These are phyloP conservation scores for Incumbomyces delicatus DNA, from an alignment of 2,329 filamentous ascomycete species.

Conservation along the genomic window DNA sequence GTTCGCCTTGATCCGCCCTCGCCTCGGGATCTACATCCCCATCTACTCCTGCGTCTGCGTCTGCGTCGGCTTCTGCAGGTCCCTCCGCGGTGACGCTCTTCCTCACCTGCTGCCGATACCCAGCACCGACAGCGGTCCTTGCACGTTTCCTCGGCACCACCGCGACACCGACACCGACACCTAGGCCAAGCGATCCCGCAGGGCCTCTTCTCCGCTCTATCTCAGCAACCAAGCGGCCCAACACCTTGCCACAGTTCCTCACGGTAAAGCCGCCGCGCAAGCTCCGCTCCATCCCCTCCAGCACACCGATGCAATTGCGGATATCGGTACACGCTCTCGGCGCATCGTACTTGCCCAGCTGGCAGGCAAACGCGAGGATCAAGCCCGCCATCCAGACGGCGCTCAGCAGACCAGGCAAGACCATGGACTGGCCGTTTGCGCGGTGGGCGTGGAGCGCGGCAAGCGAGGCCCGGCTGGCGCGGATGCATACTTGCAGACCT, in stretches of 20 bases:
- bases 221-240: constrained; percentile 26
- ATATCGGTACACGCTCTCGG: constrained; percentile 30
- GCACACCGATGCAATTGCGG: constrained; percentile 24
- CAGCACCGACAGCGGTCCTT: too few relatives aligned
- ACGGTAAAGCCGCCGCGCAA: constrained; percentile 28
- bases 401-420: constrained; percentile 31
- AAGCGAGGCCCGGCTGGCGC: constrained; percentile 30
- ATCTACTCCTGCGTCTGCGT: too few relatives aligned
- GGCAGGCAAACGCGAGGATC: constrained; percentile 33
- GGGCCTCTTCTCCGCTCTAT: constrained; percentile 21
- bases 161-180: too few relatives aligned
- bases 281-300: constrained; percentile 28
- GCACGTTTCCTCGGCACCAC: too few relatives aligned
- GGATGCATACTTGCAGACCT: constrained; percentile 32
- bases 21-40: too few relatives aligned
- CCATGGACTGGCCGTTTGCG: constrained; percentile 26
- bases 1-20: neutral
- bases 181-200: too few relatives aligned
- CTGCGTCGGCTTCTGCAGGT: too few relatives aligned
- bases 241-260: constrained; percentile 29
- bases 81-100: too few relatives aligned
- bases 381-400: constrained; percentile 34
- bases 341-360: constrained; percentile 30
- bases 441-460: constrained; percentile 27
- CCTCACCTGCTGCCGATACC: too few relatives aligned